Conservation (phyloP, 2,329 filamentous ascomycete species). For the Claviceps paspali region DNA sequence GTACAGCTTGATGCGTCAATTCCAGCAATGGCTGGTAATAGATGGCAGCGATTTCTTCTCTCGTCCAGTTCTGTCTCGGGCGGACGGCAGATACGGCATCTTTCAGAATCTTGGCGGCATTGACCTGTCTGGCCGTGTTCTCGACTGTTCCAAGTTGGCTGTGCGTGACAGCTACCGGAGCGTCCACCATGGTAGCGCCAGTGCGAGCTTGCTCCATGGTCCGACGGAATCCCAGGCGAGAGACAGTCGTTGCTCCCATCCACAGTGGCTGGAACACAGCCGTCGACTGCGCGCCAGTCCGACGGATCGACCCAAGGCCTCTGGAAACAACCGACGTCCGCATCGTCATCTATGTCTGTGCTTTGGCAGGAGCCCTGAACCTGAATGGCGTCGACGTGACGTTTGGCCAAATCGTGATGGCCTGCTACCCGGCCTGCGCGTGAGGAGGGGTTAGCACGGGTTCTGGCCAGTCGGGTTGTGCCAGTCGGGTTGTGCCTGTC, state of each 20-base stretch:
- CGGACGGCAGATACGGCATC: constrained; percentile 43
- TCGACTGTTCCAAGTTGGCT: constrained; percentile 2
- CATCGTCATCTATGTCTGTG: constrained; percentile 3
- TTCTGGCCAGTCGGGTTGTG: too few relatives aligned
- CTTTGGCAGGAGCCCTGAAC: too few relatives aligned
- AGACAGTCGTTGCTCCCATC: not conserved
- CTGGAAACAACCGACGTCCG: constrained; percentile 4
- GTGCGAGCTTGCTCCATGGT: constrained; percentile 1
- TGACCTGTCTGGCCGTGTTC: constrained; percentile 4
- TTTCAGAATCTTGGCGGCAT: constrained; percentile 21
- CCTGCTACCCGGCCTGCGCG: too few relatives aligned
- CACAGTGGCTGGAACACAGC: constrained; percentile 3
- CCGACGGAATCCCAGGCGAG: not conserved
- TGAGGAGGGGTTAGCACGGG: too few relatives aligned
- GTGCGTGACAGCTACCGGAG: constrained; percentile 4
- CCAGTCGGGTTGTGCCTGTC: too few relatives aligned
- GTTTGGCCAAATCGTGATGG: too few relatives aligned
- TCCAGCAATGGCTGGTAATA: constrained; percentile 74
- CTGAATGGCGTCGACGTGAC: too few relatives aligned
- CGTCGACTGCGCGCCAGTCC: constrained; percentile 1
- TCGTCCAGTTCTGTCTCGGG: constrained; percentile 63
- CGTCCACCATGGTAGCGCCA: constrained; percentile 8
- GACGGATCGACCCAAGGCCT: constrained; percentile 5
- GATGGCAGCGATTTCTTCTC: constrained; percentile 64
- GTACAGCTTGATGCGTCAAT: constrained; percentile 57